phyloP scores from a whole-genome alignment of 2,329 filamentous ascomycete species.

The Rutstroemia sp. region DNA sequence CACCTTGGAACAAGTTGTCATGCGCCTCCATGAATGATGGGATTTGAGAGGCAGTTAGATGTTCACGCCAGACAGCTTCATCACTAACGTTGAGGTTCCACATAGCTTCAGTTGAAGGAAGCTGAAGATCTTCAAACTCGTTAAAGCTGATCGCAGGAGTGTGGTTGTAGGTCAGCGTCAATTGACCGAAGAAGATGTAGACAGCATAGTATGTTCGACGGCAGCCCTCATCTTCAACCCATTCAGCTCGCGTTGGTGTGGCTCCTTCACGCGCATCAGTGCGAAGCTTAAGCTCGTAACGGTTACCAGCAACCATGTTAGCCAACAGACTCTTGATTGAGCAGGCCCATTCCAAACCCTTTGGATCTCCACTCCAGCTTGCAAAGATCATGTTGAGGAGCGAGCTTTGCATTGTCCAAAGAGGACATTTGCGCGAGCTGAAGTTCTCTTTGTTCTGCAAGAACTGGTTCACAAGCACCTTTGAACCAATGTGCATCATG shows the following conservation, averaged over 20 bases:
- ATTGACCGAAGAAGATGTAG: conserved; percentile 95
- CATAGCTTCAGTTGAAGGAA: conserved; percentile 87
- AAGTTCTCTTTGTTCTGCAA: conserved; percentile 98
- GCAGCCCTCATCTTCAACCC: conserved; percentile 96
- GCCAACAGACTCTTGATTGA: conserved; percentile 97
- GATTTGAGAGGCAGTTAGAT: conserved; percentile 60
- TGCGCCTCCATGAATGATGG: conserved; percentile 92
- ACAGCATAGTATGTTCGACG: conserved; percentile 96
- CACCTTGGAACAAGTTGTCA: conserved; percentile 91
- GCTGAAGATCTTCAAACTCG: conserved; percentile 86
- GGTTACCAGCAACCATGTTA: conserved; percentile 97
- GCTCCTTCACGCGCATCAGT: conserved; percentile 76
- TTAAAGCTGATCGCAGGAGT: conserved; percentile 97
- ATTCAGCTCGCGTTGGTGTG: conserved; percentile 74
- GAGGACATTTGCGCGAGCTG: conserved; percentile 90
- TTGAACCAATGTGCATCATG: conserved; percentile 94
- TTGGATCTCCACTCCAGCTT: conserved; percentile 97
- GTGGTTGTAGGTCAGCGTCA: conserved; percentile 95
- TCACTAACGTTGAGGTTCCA: conserved; percentile 82
- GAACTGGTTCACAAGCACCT: conserved; percentile 94
- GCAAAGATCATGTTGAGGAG: conserved; percentile 98
- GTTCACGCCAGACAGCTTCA: conserved; percentile 78
- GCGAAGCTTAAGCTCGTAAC: conserved; percentile 90
- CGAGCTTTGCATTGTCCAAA: conserved; percentile 98
- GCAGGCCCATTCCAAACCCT: conserved; percentile 96